phyloP scores from a whole-genome alignment of 2,329 filamentous ascomycete genomes.

The Penicillium expansum region DNA sequence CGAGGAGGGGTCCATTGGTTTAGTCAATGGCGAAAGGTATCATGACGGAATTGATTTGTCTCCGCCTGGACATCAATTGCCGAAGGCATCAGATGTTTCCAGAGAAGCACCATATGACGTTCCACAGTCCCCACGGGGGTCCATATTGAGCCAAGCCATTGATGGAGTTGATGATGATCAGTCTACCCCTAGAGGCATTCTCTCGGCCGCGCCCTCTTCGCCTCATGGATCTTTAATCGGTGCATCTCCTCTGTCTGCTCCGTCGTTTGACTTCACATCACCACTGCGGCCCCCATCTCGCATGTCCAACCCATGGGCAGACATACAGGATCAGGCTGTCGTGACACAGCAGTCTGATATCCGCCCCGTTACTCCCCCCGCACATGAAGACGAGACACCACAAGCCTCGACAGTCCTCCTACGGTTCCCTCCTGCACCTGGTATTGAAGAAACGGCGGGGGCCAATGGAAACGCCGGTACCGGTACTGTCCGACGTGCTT shows the following conservation, averaged over 20 bases:
- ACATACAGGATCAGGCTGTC: conserved; percentile 19
- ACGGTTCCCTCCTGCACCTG: conserved; percentile 42
- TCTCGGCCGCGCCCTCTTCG: conserved; percentile 36
- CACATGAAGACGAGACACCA: conserved; percentile 14
- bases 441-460: conserved; percentile 24
- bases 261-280: conserved; percentile 28
- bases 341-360: conserved; percentile 24
- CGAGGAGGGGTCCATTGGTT: conserved; percentile 55
- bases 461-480: conserved; percentile 10
- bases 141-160: conserved; percentile 33
- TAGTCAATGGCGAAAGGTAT: conserved; percentile 40
- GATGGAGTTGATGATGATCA: conserved; percentile 35
- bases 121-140: conserved; percentile 31
- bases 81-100: conserved; percentile 17
- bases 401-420: conserved; percentile 36
- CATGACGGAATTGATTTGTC: conserved; percentile 35
- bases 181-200: conserved; percentile 32
- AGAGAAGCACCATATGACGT: conserved; percentile 17
- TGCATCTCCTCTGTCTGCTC: conserved; percentile 28
- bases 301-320: conserved; percentile 41
- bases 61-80: conserved; percentile 20
- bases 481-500: conserved; percentile 17
- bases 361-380: conserved; percentile 30
- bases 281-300: conserved; percentile 37
- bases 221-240: conserved; percentile 34